Percentiles rank a stretch among this genome's conserved stretches.
Conservation (phyloP, 106 monocot genomes). For the Narthecium ossifragum region DNA sequence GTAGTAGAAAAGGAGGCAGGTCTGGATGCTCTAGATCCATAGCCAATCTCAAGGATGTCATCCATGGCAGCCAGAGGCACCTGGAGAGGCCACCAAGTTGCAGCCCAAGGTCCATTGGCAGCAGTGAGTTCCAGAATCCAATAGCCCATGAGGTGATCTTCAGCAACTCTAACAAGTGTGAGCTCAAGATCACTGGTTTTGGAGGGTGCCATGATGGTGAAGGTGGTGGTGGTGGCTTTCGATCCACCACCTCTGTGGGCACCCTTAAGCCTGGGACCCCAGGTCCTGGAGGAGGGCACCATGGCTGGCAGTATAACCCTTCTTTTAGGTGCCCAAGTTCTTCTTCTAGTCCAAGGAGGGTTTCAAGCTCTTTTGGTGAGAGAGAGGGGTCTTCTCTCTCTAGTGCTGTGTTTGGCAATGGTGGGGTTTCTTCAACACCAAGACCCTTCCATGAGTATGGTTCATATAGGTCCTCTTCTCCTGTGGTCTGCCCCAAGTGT, state of each 20-base stretch:
- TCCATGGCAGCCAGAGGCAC: slow-evolving; percentile 82
- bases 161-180: slow-evolving; percentile 63
- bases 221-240: not conserved
- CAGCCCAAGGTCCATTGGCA: slow-evolving; percentile 80
- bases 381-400: slow-evolving; percentile 24
- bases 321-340: not conserved
- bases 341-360: slow-evolving; percentile 15
- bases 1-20: slow-evolving; percentile 32
- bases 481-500: slow-evolving; percentile 64
- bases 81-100: slow-evolving; percentile 57
- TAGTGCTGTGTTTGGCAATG: slow-evolving; percentile 19
- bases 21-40: slow-evolving; percentile 86
- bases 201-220: slow-evolving; percentile 15
- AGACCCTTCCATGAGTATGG: slow-evolving; percentile 23
- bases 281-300: slow-evolving; percentile 38
- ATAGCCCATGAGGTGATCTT: slow-evolving; percentile 69
- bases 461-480: slow-evolving; percentile 1
- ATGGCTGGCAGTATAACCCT: slow-evolving; percentile 12
- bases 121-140: slow-evolving; percentile 84
- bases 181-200: slow-evolving; percentile 59
- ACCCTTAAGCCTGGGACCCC: slow-evolving; percentile 80
- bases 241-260: slow-evolving; percentile 37
- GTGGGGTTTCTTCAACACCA: not conserved
- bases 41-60: slow-evolving; percentile 76
- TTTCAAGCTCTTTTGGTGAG: not conserved